Evolutionary conservation across 2,329 filamentous ascomycete species (phyloP), one percentile per base, ranked within the genome.

Genomic region (Venturia carpophila): DNA sequence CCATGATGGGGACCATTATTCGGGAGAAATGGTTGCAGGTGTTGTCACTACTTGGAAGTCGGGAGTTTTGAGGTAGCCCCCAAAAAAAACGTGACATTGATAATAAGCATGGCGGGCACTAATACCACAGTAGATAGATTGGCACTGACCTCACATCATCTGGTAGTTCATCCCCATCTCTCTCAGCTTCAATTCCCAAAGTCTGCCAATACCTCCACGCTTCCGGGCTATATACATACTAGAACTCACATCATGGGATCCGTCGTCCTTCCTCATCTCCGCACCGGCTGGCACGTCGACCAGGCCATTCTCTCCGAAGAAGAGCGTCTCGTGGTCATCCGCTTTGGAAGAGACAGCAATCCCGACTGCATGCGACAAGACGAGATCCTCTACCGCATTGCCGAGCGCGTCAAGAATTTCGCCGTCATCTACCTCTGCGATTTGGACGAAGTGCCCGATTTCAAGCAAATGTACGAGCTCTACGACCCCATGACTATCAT

Each of bases 241-340:
- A 39, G 1, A 21, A 2, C 39, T 19, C 49, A 19, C 21, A 27
- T 13, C 60, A 87, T 87, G 85, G 91, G 92, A 71, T 96, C 92
- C 72, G 90, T 97, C 68, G 90, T 96, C 62, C 86, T 99, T 64
- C 93, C 93, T 58, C 93, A 97, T 77, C 84, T 99, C 60, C 85
- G 85, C 71, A 92, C 90, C 52, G 94, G 91, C 76, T 99, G 93
- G 94, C 94, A 99, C 77, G 94, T 99, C 73, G 94, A 97, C 81
- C 92, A 97, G 79, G 92, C 92, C 68, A 97, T 97, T 73, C 71
- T 76, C 34, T 42, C 42, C 2, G 92, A 97, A 79, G 91, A 96
- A 74, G 93, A 97, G 73, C 88, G 93, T 61, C 86, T 97, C 1
- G 91, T 96, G 15, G 87, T 96, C 52, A 96, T 97, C 75, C 88